phyloP scores from a whole-genome alignment of 371 early-diverging fungal species.

The Mortierella sp. region DNA sequence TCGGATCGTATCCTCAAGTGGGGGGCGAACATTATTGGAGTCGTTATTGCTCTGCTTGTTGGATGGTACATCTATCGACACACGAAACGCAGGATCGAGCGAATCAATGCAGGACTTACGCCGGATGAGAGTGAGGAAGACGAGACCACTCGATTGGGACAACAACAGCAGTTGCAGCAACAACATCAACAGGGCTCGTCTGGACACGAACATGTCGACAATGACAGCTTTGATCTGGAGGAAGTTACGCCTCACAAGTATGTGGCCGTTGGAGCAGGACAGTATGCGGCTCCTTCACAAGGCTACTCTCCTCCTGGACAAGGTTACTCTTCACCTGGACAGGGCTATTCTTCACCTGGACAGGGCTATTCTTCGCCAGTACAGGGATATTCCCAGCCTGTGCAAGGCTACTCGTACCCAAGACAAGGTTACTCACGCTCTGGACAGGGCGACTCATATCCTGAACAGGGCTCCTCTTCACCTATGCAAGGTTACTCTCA shows the following conservation, averaged over 20 bases:
- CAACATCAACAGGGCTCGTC: not conserved
- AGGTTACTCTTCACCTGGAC: too few relatives aligned
- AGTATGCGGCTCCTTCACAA: not conserved
- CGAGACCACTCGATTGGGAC: not conserved
- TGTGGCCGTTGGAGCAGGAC: not conserved
- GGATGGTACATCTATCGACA: slow-evolving; percentile 44
- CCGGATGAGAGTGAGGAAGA: slow-evolving; percentile 31
- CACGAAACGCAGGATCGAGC: slow-evolving; percentile 27
- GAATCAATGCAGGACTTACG: slow-evolving; percentile 32
- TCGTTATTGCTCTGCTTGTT: slow-evolving; percentile 23
- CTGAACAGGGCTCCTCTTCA: too few relatives aligned
- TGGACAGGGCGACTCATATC: too few relatives aligned
- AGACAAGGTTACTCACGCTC: too few relatives aligned
- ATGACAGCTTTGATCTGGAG: not conserved
- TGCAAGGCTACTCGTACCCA: not conserved
- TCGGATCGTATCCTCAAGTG: slow-evolving; percentile 33
- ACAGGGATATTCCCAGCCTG: not conserved
- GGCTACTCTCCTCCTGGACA: too few relatives aligned
- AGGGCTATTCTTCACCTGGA: too few relatives aligned
- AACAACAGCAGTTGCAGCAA: slow-evolving; percentile 5
- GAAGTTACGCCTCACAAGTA: not conserved
- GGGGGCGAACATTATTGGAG: slow-evolving; percentile 24
- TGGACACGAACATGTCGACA: not conserved
- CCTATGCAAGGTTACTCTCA: too few relatives aligned
- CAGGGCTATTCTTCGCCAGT: not conserved